Base-by-base conservation (phyloP, 75 land plant genomes). In the Pinus albicaulis region DNA sequence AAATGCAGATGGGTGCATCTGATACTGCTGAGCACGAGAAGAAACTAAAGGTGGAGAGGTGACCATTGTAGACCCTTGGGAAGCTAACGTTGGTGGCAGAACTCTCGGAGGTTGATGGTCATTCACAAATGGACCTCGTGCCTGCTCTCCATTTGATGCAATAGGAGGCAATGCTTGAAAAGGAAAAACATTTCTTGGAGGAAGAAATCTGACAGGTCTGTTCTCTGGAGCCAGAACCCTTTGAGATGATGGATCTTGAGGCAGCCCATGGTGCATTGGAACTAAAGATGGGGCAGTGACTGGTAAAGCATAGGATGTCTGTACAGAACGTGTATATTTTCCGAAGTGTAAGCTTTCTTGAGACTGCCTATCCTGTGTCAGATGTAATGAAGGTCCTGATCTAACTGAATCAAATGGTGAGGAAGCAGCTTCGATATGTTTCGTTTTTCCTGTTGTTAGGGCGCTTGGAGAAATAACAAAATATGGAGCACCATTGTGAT, bases 1-100 rank as follows among this genome's bases (percentile, higher is more conserved):
- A 66, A 38, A 66, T 34, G 70, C 70, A 36, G 44, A 17, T 66
- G 28, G 48, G n/a, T 68, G 71, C 71, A 68, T 38, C 71, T 10
- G 23, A 38, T 36, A 22, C 71, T 41, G 44, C 48, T 7, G 6
- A 19, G 36, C 17, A 41, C 41, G 71, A 68, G 12, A 13, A 41
- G 71, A 38, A 38, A 19, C 23, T 2, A 68, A 38, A 38, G 71
- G 71, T 68, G 71, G 48, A 11, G 36, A 13, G 52, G 52, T 44
- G 13, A 24, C 22, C 41, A 23, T 68, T 28, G 38, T 16, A 64
- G 68, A 38, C 38, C 38, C 28, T 28, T 12, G 41, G 3, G 71
- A 68, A 38, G 11, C 3, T 5, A 68, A 36, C 52, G 17, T 28
- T 19, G 71, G 71, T 36, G 71, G 71, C 48, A 17, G 22, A 68